A percentile compares a stretch with the other conserved stretches of the same genome.
phyloP scores from a whole-genome alignment of 2,329 filamentous ascomycete species.

The Parafenestella ontariensis region DNA sequence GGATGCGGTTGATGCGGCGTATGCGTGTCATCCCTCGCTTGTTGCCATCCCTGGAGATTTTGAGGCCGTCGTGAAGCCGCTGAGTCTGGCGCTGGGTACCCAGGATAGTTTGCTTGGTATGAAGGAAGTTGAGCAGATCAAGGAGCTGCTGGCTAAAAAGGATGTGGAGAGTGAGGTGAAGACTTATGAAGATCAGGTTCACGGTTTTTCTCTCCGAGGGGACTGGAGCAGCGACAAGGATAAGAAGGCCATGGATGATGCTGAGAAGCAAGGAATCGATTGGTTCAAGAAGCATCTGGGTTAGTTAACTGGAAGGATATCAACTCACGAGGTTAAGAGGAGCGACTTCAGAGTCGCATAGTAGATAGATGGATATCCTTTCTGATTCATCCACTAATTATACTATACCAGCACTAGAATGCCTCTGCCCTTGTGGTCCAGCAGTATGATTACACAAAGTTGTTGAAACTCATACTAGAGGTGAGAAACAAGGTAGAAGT shows the following conservation, averaged over 20 bases:
- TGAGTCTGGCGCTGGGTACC: conserved; percentile 52
- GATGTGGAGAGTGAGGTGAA: conserved; percentile 48
- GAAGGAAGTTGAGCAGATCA: conserved; percentile 49
- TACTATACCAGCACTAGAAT: too few species aligned
- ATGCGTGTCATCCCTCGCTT: conserved; percentile 52
- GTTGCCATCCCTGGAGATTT: conserved; percentile 54
- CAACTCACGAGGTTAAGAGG: not conserved
- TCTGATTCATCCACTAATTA: not conserved
- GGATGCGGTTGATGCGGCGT: conserved; percentile 52
- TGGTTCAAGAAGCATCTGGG: conserved; percentile 31
- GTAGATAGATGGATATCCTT: not conserved
- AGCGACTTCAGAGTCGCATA: not conserved
- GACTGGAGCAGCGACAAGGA: conserved; percentile 53
- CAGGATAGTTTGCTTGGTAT: conserved; percentile 52
- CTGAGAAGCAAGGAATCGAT: conserved; percentile 51
- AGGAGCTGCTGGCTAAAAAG: conserved; percentile 51
- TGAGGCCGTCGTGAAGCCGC: conserved; percentile 48
- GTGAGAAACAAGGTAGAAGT: not conserved
- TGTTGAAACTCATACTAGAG: not conserved
- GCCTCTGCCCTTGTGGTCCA: too few species aligned
- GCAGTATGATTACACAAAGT: too few species aligned
- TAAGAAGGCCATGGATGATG: conserved; percentile 57
- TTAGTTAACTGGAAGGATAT: not conserved
- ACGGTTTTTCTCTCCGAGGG: conserved; percentile 54
- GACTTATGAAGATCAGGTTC: conserved; percentile 54